Conservation (phyloP, 179 eudicot genomes). For the Monotropa hypopitys region DNA sequence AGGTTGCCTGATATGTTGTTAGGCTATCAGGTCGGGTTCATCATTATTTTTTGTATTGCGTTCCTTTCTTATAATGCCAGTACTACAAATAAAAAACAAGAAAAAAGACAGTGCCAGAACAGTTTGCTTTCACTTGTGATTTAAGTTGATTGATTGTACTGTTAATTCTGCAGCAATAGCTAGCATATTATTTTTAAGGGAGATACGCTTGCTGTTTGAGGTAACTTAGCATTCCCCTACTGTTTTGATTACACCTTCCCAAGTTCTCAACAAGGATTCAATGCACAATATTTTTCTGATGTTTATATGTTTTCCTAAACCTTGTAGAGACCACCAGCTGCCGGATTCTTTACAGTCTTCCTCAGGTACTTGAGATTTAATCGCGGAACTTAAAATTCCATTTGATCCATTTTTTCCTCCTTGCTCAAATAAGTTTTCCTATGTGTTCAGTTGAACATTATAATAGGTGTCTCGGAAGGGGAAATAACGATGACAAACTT, state of each 20-base stretch:
- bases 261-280: not conserved
- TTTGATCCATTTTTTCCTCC: not conserved
- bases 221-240: conserved; percentile 18
- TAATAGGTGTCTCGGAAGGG: no score
- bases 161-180: conserved; percentile 53
- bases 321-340: conserved; percentile 46
- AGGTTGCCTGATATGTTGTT: not conserved
- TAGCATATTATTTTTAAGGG: conserved; percentile 46
- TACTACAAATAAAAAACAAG: not conserved
- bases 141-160: not conserved
- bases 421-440: not conserved
- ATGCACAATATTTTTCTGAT: conserved; percentile 4
- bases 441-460: not conserved
- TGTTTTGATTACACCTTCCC: not conserved
- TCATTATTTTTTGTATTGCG: not conserved
- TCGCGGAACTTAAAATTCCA: not conserved
- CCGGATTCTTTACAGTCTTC: conserved; percentile 25
- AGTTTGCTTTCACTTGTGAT: not conserved
- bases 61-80: not conserved
- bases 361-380: conserved; percentile 36
- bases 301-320: not conserved
- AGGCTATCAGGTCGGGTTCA: not conserved
- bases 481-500: no score
- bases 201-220: conserved; percentile 35
- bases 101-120: not conserved